Evolutionary conservation across 768 basidiomycete genomes (phyloP).

Genomic region (Chiua virens): DNA sequence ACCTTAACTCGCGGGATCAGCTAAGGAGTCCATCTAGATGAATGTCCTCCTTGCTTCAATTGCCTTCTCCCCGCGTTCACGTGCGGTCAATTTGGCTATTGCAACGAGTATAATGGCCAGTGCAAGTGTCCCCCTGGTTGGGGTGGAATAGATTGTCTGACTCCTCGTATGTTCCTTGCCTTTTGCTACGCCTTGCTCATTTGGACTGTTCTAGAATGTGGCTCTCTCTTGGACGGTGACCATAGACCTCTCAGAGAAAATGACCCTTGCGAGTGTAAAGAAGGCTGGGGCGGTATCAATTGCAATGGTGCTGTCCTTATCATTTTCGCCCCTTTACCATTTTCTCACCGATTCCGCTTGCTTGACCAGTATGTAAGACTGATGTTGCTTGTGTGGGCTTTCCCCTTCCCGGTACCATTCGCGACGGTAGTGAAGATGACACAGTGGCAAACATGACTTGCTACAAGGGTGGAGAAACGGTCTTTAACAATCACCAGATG

Average conservation of each 20-base stretch:
- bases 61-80: conserved; percentile 89
- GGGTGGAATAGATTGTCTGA: conserved; percentile 93
- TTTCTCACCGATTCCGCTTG: background rate
- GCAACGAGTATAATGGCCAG: conserved; percentile 90
- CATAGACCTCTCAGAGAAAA: conserved; percentile 80
- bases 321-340: background rate
- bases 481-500: conserved; percentile 97
- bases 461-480: conserved; percentile 88
- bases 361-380: conserved; percentile 75
- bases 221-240: conserved; percentile 88
- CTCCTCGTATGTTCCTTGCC: conserved; percentile 66
- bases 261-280: conserved; percentile 82
- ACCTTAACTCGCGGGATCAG: background rate
- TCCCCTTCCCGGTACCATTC: conserved; percentile 53
- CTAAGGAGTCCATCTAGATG: conserved; percentile 33
- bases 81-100: conserved; percentile 90
- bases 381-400: conserved; percentile 81
- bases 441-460: conserved; percentile 77
- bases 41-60: conserved; percentile 93
- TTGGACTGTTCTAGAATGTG: conserved; percentile 65
- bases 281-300: conserved; percentile 95
- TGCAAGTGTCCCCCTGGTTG: conserved; percentile 98
- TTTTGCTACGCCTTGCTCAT: conserved; percentile 1
- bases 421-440: conserved; percentile 40
- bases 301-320: conserved; percentile 76